Evolutionary conservation across 495 filamentous ascomycete genomes (phyloP), one percentile per base, ranked within the genome.

Genomic region (Penicilliopsis zonata): DNA sequence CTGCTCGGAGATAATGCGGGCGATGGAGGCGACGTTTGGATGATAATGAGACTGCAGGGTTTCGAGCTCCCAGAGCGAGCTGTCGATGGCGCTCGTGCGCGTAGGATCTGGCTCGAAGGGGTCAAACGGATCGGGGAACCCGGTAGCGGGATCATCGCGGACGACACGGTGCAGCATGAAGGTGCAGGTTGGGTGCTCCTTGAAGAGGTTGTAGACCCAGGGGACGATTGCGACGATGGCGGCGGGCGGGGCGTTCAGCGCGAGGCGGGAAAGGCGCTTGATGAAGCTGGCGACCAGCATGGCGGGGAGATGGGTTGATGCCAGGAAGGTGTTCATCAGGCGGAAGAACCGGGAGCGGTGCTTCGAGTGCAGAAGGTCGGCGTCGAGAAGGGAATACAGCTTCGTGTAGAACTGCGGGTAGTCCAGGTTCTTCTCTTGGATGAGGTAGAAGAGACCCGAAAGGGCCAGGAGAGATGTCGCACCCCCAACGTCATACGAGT

Each of bases 401-500:
- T 94, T 95, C 18, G 66, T 56, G 62, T 88, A 99, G 68, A 99
- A 99, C 17, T 76, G 71, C 0, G 90, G 92, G 57, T 96, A 96
- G 57, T 96, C 92, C 21, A 99, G 69, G 51, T 99, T 96, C 43
- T 82, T 82, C 43, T 82, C 74, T 42, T 82, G 78, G 35, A 96
- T 94, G 23, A 99, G 76, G 49, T 94, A 86, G 63, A 93, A 99
- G 13, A 99, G 74, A 23, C 90, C 88, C 4, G 86, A 92, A 0
- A 99, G 68, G 2, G 92, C 86, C 15, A 94, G 69, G 3, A 96
- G 72, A 3, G 90, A 85, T 6, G 70, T 82, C 4, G 82, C 76
- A 33, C 90, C 90, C 31, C 92, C 87, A 12, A 72, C 53, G 42
- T 94, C 72, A 57, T 88, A 96, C 10, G 77, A 87, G 54, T 93